Conservation (phyloP, 83 land plant genomes). For the Isoetes engelmannii region DNA sequence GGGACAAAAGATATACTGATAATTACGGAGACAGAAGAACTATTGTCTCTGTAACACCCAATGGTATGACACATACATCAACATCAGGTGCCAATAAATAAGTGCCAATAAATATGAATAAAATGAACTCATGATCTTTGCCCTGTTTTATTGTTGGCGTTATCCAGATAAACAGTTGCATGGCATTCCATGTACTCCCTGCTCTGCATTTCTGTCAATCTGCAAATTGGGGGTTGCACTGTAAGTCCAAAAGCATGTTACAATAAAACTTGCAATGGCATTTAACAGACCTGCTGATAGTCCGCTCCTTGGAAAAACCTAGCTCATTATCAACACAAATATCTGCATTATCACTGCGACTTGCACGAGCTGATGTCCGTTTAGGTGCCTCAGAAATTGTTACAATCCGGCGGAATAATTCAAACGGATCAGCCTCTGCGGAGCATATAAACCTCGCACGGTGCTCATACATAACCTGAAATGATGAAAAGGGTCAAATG, state of each 20-base stretch:
- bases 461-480: conserved; percentile 96
- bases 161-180: conserved; percentile 11
- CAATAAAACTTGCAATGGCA: not conserved
- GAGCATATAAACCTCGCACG: conserved; percentile 73
- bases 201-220: conserved; percentile 72
- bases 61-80: no score
- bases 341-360: conserved; percentile 59
- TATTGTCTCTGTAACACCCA: no score
- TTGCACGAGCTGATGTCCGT: conserved; percentile 56
- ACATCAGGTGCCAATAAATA: no score
- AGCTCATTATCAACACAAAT: conserved; percentile 89
- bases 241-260: not conserved
- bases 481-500: not conserved
- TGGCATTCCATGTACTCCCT: conserved; percentile 58
- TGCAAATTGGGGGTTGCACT: conserved; percentile 18
- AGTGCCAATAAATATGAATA: no score
- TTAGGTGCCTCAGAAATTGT: conserved; percentile 71
- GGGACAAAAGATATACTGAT: no score
- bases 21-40: no score
- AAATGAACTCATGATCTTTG: no score
- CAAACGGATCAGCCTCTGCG: conserved; percentile 68
- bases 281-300: conserved; percentile 71
- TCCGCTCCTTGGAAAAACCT: conserved; percentile 94
- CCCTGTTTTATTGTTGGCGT: not conserved
- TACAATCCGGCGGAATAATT: conserved; percentile 57